Evolutionary conservation across 257 asterid species (phyloP), one percentile per base, ranked within the genome.

Genomic region (Haberlea rhodopensis): DNA sequence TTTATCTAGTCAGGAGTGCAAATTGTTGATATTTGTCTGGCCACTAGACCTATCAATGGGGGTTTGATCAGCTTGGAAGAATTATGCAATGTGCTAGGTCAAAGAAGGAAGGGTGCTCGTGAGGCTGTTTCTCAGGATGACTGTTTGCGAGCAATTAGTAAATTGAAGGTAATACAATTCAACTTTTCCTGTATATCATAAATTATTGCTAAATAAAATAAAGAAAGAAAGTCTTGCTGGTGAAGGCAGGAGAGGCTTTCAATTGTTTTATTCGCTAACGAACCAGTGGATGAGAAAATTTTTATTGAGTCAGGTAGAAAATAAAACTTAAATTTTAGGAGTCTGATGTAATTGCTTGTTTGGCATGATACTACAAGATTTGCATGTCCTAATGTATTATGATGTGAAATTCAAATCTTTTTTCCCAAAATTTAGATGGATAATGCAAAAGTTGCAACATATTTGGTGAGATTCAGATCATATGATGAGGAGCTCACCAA

Each of bases 121-220:
- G 99, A 94, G 73, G 79, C 85, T 6, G 72, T 94, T 31, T 84
- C 97, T 61, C 97, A 87, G 78, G 97, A 94, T 83, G 99, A 94
- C 62, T 94, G 97, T 72, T 79, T 94, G 75, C 97, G 99, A 69
- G 99, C 99, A 49, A 90, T 94, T 28, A 87, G 99, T 78, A 94
- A 94, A 78, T 87, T 94, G 67, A 94, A 94, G 97, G 99, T 90
- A 83, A 28, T 57, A 13, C 25, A 31, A 8, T 73, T 56, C 55
- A 15, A 28, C 22, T 69, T 57, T 62, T 25, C 52, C 18, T 23
- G 8, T 34, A 18, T 72, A 40, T 11, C 6, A 3, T 40, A 37
- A 11, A 37, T 16, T 37, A 16, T 37, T 11, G n/a, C 2, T 2
- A n/a, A 5, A n/a, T n/a, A n/a, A 9, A 37, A 37, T 9, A 37